Evolutionary conservation across 805 yeast genomes (phyloP), one percentile per base, ranked within the genome.

Genomic region (Suhomyces sp.): DNA sequence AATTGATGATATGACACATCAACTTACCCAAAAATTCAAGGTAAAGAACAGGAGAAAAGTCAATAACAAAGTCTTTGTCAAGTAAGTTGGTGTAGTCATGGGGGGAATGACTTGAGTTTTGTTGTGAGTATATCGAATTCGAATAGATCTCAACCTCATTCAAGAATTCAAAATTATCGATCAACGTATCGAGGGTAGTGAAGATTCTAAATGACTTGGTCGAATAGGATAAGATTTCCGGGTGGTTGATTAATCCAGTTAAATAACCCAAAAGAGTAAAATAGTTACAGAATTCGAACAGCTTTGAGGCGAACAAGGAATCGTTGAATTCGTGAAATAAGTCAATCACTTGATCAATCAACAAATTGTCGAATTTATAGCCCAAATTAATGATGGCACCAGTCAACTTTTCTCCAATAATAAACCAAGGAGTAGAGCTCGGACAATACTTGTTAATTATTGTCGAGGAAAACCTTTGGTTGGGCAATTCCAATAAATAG

Each of bases 401-500:
- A 2, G 70, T 56, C 40, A 68, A 50, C 18, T 54, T 54, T 33
- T 57, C 54, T n/a, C 58, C 59, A 27, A 67, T 47, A 2, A 50
- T 38, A 5, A 51, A 36, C 72, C 72, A 68, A 2, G 72, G 71
- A 15, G 58, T 50, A 6, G 53, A 25, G 9, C 19, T 40, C 9
- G 28, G 35, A 10, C 33, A 38, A 39, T 57, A 47, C 31, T 54
- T 63, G 31, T 54, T 60, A 42, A 58, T 50, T 31, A 53, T 60
- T 38, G 46, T 58, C 28, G 49, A 58, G 31, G 72, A 63, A 44
- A 78, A 76, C 19, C 51, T 47, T 45, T 73, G 79, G 10, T 43
- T 46, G 8, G 73, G 71, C 19, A 72, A 55, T 30, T 72, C 76
- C 24, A 63, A 42, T 21, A 81, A 69, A 45, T 78, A 77, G 1